Conservation (phyloP, 805 yeast genomes). For the Starmera amethionina region DNA sequence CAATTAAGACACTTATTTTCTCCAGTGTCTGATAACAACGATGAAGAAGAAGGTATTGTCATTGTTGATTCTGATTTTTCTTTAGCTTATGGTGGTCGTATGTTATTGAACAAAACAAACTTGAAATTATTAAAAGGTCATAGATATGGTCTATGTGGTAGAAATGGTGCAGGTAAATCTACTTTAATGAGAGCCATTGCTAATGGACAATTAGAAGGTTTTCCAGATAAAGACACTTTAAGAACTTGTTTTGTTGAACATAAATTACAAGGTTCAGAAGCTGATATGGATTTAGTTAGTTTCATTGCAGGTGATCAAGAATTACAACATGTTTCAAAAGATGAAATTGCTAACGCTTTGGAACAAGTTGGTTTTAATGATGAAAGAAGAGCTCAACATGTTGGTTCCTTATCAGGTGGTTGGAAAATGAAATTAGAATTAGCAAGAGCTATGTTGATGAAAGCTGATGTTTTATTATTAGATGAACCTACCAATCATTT, state of each 20-base stretch:
- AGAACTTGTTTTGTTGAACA: conserved; percentile 97
- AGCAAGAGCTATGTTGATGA: conserved; percentile 98
- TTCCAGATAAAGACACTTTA: conserved; percentile 81
- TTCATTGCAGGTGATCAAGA: conserved; percentile 90
- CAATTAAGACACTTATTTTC: conserved; percentile 45
- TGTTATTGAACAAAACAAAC: conserved; percentile 89
- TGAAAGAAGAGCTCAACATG: conserved; percentile 80
- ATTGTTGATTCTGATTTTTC: conserved; percentile 94
- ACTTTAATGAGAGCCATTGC: conserved; percentile 96
- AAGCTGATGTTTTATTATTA: conserved; percentile 85
- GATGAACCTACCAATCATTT: conserved; percentile 99
- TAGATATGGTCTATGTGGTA: conserved; percentile 95
- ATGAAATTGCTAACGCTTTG: conserved; percentile 68
- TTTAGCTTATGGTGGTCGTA: conserved; percentile 93
- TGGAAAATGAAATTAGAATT: conserved; percentile 98
- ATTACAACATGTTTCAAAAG: conserved; percentile 48
- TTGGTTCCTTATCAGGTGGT: conserved; percentile 95
- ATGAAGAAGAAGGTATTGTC: conserved; percentile 74
- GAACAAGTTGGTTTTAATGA: conserved; percentile 86
- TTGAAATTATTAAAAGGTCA: conserved; percentile 86
- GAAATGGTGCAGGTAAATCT: conserved; percentile 98
- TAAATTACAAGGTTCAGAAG: conserved; percentile 90
- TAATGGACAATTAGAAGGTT: conserved; percentile 94
- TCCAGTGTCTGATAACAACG: conserved; percentile 43
- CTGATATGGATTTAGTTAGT: conserved; percentile 76